Base-by-base conservation (phyloP, 2,329 filamentous ascomycete genomes). In the Talaromyces sp. region DNA sequence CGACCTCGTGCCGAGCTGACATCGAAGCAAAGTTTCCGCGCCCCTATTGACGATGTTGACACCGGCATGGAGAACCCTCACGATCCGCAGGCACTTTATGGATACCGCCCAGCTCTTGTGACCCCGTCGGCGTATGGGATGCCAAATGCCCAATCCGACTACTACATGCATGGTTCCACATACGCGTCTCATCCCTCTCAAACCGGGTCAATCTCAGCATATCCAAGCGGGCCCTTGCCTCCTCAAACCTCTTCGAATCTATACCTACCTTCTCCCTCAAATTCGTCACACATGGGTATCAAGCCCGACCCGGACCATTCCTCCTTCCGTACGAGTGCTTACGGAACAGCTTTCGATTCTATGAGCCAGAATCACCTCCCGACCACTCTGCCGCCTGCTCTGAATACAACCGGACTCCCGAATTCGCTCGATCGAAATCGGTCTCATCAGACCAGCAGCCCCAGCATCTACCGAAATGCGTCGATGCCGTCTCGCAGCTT, bases 11-110 rank as follows among this genome's bases (percentile, higher is more conserved):
- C 70, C 0, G 83, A 87, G 57, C 77, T 90, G 29, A 77, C 86
- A 48, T 80, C 80, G 17, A 81, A 83, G 56, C 85, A 88, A 67
- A 89, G 85, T 72, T 90, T 90, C 74, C 83, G 87, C 9, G 79
- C 84, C 0, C 85, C 85, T 0, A 80, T 89, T 32, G 85, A 89
- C 57, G 86, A 89, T 54, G 69, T 81, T 2, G 83, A 86, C 56
- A 70, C 75, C 7, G 66, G 63, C 14, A 63, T 78, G 54, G 76
- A 80, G 48, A 74, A 69, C 56, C 63, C 72, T 19, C 69, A 69
- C 35, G 75, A 78, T 58, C 72, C 72, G 1, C 73, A 77, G 59
- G 65, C 70, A 3, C 53, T 75, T 2, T 79, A 79, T 63, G 71
- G 70, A 11, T 79, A 79, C 65, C 74, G 76, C 50, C 69, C 72